A percentile compares a stretch with the other conserved stretches of the same genome.
These are phyloP conservation scores for Dunaliella sp. DNA, from an alignment of 139 green algal genomes.

Conservation along the genomic window DNA sequence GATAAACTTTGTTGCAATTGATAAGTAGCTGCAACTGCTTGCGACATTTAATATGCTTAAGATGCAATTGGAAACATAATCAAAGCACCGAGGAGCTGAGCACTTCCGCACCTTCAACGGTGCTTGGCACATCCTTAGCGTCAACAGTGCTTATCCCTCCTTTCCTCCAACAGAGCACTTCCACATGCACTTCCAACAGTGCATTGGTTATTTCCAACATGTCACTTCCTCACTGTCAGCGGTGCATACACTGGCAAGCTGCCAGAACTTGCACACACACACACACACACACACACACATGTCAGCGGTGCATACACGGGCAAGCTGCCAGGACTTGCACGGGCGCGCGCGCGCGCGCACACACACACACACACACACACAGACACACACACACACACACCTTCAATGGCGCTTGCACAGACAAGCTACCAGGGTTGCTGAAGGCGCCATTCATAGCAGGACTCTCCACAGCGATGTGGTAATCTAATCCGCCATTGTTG, in stretches of 20 bases:
- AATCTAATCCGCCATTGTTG: constrained; percentile 91
- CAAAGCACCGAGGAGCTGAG: too few species aligned
- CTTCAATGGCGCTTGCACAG: constrained; percentile 6
- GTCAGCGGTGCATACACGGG: constrained; percentile 9
- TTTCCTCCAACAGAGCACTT: too few species aligned
- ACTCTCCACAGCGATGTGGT: constrained; percentile 83
- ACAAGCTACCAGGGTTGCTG: not conserved
- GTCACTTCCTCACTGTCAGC: not conserved
- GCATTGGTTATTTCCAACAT: too few species aligned
- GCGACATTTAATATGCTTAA: too few species aligned
- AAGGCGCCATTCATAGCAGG: constrained; percentile 8
- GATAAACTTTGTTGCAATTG: too few species aligned
- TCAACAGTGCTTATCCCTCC: too few species aligned
- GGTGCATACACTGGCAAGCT: not conserved
- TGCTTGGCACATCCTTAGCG: too few species aligned
- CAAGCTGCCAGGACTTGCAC: not conserved
- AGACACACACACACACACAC: constrained; percentile 8
- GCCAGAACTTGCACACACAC: not conserved
- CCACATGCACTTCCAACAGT: too few species aligned
- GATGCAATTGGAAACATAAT: too few species aligned
- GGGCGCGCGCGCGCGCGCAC: too few species aligned
- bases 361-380: constrained; percentile 13
- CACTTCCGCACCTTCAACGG: too few species aligned
- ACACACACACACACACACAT: constrained; percentile 7
- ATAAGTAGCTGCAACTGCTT: too few species aligned